Conservation (phyloP, 352 stramenopile species). For the Phytophthora sojae region DNA sequence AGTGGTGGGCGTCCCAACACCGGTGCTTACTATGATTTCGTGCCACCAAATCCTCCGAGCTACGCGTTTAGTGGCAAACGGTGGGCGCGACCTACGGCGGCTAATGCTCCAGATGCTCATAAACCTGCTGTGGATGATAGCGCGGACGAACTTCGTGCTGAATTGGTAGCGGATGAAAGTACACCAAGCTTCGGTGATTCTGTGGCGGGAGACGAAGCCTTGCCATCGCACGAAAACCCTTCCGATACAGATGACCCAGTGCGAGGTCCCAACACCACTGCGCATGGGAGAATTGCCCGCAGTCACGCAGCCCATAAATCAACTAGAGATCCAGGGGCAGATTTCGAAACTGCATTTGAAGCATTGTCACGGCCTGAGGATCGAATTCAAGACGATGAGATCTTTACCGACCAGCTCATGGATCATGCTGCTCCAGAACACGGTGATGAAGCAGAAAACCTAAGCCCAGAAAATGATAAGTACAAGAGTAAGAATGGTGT, state of each 20-base stretch:
- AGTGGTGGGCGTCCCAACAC: neutral
- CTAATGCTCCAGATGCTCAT: too few relatives aligned
- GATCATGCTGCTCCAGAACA: conserved; percentile 41
- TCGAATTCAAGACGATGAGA: conserved; percentile 25
- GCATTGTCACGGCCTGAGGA: conserved; percentile 1
- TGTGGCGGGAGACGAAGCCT: too few relatives aligned
- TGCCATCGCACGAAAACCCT: too few relatives aligned
- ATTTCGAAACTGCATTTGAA: neutral
- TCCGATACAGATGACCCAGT: too few relatives aligned
- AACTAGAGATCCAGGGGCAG: neutral
- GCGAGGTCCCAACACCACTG: neutral
- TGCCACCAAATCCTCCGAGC: conserved; percentile 21
- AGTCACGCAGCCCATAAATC: neutral
- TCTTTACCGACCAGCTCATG: conserved; percentile 42
- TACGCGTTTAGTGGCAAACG: conserved; percentile 17
- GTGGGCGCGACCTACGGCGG: conserved; percentile 12
- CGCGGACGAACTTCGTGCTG: too few relatives aligned
- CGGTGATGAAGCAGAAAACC: conserved; percentile 5
- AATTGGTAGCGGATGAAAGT: too few relatives aligned
- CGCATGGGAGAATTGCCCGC: neutral
- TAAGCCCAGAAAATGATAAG: conserved; percentile 11
- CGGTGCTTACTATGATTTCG: conserved; percentile 29
- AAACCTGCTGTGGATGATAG: too few relatives aligned
- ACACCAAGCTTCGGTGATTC: too few relatives aligned
- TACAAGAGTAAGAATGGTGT: neutral